Evolutionary conservation across 352 stramenopile species (phyloP).

Genomic region (Pythium sp.): DNA sequence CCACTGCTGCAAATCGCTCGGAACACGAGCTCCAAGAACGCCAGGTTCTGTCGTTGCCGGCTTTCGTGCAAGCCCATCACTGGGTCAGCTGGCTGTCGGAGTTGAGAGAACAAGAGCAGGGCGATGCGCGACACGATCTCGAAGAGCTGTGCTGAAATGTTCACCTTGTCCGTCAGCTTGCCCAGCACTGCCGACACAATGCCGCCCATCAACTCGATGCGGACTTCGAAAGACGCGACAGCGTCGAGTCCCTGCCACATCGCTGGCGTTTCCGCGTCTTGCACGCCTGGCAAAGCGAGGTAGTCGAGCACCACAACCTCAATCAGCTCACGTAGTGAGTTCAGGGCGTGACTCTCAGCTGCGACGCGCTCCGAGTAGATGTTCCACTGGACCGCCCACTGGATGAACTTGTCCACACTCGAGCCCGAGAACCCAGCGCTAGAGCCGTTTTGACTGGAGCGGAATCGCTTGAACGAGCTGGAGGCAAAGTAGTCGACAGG

Average conservation of each 20-base stretch:
- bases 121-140: slow-evolving; percentile 71
- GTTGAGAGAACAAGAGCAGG: slow-evolving; percentile 57
- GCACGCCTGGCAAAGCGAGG: slow-evolving; percentile 41
- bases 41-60: slow-evolving; percentile 32
- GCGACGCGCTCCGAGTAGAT: slow-evolving; percentile 81
- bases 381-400: slow-evolving; percentile 85
- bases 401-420: slow-evolving; percentile 47
- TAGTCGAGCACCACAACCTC: slow-evolving; percentile 82
- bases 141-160: slow-evolving; percentile 64
- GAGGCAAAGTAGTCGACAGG: slow-evolving; percentile 38
- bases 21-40: slow-evolving; percentile 65
- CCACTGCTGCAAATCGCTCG: slow-evolving; percentile 60
- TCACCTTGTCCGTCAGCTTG: slow-evolving; percentile 55
- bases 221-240: slow-evolving; percentile 54
- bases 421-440: slow-evolving; percentile 26
- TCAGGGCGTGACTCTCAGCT: slow-evolving; percentile 74
- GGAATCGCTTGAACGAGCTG: slow-evolving; percentile 53
- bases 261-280: slow-evolving; percentile 27
- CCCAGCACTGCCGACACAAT: slow-evolving; percentile 58
- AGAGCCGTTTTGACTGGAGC: slow-evolving; percentile 36
- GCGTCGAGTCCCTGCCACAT: slow-evolving; percentile 67
- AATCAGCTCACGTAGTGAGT: slow-evolving; percentile 72
- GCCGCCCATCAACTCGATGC: slow-evolving; percentile 55
- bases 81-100: slow-evolving; percentile 24
- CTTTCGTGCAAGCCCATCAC: slow-evolving; percentile 17